These are phyloP conservation scores for Solanum ahanhuiri DNA, from an alignment of 257 asterid species.

Conservation along the genomic window DNA sequence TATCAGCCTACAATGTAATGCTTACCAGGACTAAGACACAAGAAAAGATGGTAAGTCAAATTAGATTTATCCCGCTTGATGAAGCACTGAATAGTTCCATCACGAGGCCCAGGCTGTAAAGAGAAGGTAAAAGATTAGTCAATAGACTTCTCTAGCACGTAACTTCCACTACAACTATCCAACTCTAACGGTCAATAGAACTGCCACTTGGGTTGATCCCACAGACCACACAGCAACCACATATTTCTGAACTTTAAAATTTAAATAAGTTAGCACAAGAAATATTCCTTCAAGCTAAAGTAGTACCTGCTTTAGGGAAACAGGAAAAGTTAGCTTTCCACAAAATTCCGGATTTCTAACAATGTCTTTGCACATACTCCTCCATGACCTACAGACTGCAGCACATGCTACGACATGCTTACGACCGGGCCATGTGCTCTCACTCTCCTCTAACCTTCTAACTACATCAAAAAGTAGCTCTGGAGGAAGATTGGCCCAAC, in stretches of 20 bases:
- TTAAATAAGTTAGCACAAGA: background rate
- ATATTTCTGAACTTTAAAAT: background rate
- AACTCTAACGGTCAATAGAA: background rate
- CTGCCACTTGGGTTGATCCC: background rate
- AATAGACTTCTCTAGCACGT: background rate
- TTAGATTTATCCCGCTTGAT: slow-evolving; percentile 85
- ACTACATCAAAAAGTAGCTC: slow-evolving; percentile 82
- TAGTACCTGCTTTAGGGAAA: slow-evolving; percentile 81
- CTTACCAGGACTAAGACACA: slow-evolving; percentile 91
- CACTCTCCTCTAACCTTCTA: slow-evolving; percentile 85
- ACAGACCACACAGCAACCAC: background rate
- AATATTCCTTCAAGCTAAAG: background rate
- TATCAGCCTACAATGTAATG: background rate
- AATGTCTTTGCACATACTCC: slow-evolving; percentile 76
- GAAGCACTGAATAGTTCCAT: slow-evolving; percentile 88
- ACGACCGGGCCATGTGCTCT: slow-evolving; percentile 86
- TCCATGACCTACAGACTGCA: slow-evolving; percentile 91
- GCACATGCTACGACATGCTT: slow-evolving; percentile 84
- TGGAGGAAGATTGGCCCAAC: slow-evolving; percentile 93
- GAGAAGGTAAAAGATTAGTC: background rate
- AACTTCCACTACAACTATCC: background rate
- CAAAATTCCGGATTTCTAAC: slow-evolving; percentile 64
- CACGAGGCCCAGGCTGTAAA: slow-evolving; percentile 85
- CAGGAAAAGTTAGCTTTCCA: slow-evolving; percentile 88
- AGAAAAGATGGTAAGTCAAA: slow-evolving; percentile 73